Conservation (phyloP, 371 early-diverging fungal genomes). For the Rhizopus stolonifer region DNA sequence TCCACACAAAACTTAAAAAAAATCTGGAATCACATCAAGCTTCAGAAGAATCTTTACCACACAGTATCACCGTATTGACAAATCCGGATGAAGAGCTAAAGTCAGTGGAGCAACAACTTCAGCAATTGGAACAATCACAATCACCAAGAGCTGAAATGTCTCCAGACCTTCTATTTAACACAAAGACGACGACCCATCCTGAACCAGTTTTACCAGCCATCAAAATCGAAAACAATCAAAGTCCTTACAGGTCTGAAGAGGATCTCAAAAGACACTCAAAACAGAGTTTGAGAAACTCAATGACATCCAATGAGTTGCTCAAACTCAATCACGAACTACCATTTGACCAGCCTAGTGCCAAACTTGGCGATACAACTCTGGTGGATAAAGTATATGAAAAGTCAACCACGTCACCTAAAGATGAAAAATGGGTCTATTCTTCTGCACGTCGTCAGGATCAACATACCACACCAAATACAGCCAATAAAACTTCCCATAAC, state of each 20-base stretch:
- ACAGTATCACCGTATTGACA: conserved; percentile 19
- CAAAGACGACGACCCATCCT: no score
- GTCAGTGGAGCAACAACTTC: conserved; percentile 31
- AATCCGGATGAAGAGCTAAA: conserved; percentile 37
- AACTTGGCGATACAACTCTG: conserved; percentile 1
- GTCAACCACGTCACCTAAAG: conserved; percentile 34
- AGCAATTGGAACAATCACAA: conserved; percentile 18
- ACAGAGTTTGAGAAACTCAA: no score
- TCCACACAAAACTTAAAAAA: not conserved
- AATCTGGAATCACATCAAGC: not conserved
- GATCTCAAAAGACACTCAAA: no score
- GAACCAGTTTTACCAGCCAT: no score
- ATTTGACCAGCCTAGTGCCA: no score
- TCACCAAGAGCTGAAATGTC: not conserved
- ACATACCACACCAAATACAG: conserved; percentile 16
- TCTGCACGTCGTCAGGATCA: conserved; percentile 48
- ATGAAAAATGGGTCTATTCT: conserved; percentile 53
- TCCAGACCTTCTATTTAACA: no score
- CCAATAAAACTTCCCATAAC: conserved; percentile 18
- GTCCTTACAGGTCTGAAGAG: no score
- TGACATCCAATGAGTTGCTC: no score
- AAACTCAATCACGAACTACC: no score
- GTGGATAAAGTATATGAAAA: conserved; percentile 18
- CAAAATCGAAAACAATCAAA: no score
- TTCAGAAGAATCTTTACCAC: not conserved